Evolutionary conservation across 192 early-diverging fungal genomes (phyloP), one percentile per base, ranked within the genome.

Genomic region (Coemansia sp.): DNA sequence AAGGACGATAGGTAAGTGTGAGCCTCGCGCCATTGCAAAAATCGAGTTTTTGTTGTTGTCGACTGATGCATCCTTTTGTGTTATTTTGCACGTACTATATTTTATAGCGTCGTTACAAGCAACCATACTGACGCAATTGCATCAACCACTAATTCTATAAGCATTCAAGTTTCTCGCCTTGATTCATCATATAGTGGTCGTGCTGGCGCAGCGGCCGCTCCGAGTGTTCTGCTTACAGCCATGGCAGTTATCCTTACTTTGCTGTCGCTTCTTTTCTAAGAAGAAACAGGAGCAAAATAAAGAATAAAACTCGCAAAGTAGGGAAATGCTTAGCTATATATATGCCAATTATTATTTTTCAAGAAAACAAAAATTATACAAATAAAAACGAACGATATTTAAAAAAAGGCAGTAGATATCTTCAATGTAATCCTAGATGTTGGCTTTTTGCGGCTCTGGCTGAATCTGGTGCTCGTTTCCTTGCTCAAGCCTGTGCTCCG

Each of bases 1-100:
- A 24, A 59, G 5, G 19, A 58, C 19, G 60, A 67, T 8, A 61
- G 71, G 76, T 79, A 79, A 74, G 71, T 59, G 13, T 13, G 14
- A 18, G n/a, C n/a, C n/a, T n/a, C n/a, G n/a, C n/a, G n/a, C n/a
- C n/a, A n/a, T n/a, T n/a, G n/a, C n/a, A 1, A 42, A 42, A 42
- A 42, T 16, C 16, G 9, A 4, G 3, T 42, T 42, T 42, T 42
- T 42, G 16, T 16, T 42, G 39, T 18, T 6, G 8, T 19, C 8
- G 30, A n/a, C 39, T 42, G 39, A 9, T 42, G 39, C 16, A 3
- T 42, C 39, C 39, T 3, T 10, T 47, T 47, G 46, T 25, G 24
- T 0, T 51, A 8, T 51, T 23, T 8, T 51, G n/a, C n/a, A n/a
- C n/a, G n/a, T n/a, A n/a, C n/a, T n/a, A n/a, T n/a, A n/a, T n/a